Conservation (phyloP, 495 filamentous ascomycete species). For the Aspergillus panamensis region DNA sequence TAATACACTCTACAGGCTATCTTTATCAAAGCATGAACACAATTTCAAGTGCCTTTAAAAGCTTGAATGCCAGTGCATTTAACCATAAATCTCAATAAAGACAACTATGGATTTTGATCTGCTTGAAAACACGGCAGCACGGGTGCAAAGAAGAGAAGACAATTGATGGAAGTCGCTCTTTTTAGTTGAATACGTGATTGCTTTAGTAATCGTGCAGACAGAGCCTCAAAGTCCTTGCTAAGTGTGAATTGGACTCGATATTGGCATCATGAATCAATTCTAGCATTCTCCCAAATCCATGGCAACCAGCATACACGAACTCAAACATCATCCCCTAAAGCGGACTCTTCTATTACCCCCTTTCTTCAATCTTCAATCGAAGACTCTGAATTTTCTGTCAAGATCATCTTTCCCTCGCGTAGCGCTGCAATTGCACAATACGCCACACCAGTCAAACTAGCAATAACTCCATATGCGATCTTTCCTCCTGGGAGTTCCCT, state of each 20-base stretch:
- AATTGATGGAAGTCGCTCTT: too few species aligned
- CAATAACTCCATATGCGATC: slow-evolving; percentile 15
- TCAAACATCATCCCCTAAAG: not conserved
- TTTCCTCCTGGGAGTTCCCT: slow-evolving; percentile 9
- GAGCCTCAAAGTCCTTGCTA: too few species aligned
- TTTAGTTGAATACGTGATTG: too few species aligned
- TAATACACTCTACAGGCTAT: slow-evolving; percentile 41
- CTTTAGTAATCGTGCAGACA: too few species aligned
- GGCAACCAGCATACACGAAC: not conserved
- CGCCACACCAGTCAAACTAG: slow-evolving; percentile 10
- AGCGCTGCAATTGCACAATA: slow-evolving; percentile 8
- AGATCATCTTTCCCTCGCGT: slow-evolving; percentile 8
- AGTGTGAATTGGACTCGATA: too few species aligned
- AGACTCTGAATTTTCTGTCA: slow-evolving; percentile 2
- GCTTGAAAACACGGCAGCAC: not conserved
- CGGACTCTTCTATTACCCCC: not conserved
- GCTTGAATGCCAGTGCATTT: slow-evolving; percentile 36
- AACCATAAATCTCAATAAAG: slow-evolving; percentile 34
- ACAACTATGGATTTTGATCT: not conserved
- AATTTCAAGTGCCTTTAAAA: slow-evolving; percentile 45
- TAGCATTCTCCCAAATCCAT: not conserved
- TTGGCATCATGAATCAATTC: too few species aligned
- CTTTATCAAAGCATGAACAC: slow-evolving; percentile 48
- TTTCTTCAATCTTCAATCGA: not conserved
- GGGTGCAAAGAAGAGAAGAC: not conserved